Conservation (phyloP, 2,329 filamentous ascomycete species). For the Cladophialophora bantiana region DNA sequence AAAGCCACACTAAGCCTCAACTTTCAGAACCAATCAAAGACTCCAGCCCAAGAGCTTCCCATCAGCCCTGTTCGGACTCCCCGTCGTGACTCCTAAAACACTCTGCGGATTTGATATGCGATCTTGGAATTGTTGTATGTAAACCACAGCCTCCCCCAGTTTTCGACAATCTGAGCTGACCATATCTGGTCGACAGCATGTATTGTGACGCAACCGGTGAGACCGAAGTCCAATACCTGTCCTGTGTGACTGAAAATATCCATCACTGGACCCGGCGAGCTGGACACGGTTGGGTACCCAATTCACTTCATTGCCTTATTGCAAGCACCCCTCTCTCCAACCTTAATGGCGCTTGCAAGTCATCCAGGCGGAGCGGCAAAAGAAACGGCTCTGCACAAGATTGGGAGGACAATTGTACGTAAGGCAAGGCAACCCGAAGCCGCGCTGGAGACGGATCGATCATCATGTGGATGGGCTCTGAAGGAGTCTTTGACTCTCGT, state of each 20-base stretch:
- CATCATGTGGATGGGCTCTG: neutral
- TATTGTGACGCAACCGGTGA: neutral
- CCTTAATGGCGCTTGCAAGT: neutral
- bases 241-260: neutral
- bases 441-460: neutral
- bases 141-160: conserved; percentile 10
- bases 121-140: conserved; percentile 5
- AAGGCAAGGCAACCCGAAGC: neutral
- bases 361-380: neutral
- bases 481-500: neutral
- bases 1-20: conserved; percentile 20
- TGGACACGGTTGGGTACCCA: neutral
- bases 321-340: neutral
- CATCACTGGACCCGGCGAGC: neutral
- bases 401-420: neutral
- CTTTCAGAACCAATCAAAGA: conserved; percentile 3
- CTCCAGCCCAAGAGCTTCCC: neutral
- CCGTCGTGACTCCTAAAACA: neutral
- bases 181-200: neutral
- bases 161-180: conserved; percentile 3
- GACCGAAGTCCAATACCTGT: neutral
- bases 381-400: neutral
- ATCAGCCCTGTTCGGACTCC: neutral
- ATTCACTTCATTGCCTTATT: neutral
- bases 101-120: neutral